A percentile compares a stretch with the other conserved stretches of the same genome.
Evolutionary conservation across 2,329 filamentous ascomycete genomes (phyloP).

Genomic region (Colletotrichum sp.): DNA sequence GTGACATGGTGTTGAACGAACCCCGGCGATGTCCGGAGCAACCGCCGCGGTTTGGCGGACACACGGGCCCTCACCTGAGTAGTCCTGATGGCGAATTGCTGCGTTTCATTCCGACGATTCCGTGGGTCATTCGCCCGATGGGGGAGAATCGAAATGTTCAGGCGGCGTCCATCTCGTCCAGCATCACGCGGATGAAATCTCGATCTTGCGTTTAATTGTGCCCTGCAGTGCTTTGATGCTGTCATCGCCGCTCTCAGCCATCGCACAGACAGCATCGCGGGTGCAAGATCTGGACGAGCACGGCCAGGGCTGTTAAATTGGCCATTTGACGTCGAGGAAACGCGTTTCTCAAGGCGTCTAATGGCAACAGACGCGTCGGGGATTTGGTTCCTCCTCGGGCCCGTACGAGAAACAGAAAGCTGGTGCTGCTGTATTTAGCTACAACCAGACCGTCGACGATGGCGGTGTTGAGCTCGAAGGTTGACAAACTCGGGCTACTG

Average conservation of each 20-base stretch:
- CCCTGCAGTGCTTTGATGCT: neutral
- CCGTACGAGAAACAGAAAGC: neutral
- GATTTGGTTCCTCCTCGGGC: neutral
- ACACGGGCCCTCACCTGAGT: neutral
- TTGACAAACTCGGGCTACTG: neutral
- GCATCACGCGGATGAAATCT: neutral
- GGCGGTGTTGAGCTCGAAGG: neutral
- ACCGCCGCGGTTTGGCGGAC: neutral
- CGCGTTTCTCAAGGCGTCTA: neutral
- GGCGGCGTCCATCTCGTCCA: neutral
- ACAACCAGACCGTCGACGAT: neutral
- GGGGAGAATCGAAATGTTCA: neutral
- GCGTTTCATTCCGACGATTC: neutral
- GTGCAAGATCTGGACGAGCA: neutral
- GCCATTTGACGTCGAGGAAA: neutral
- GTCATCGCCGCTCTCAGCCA: neutral
- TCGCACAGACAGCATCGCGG: conserved; percentile 4
- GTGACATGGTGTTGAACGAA: neutral
- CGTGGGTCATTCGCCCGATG: neutral
- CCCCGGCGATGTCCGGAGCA: neutral
- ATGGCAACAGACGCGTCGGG: neutral
- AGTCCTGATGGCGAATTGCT: neutral
- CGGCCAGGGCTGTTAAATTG: neutral
- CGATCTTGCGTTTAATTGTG: neutral
- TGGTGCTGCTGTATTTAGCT: neutral